Conservation (phyloP, 306 rosid genomes). For the Nissolia schottii region DNA sequence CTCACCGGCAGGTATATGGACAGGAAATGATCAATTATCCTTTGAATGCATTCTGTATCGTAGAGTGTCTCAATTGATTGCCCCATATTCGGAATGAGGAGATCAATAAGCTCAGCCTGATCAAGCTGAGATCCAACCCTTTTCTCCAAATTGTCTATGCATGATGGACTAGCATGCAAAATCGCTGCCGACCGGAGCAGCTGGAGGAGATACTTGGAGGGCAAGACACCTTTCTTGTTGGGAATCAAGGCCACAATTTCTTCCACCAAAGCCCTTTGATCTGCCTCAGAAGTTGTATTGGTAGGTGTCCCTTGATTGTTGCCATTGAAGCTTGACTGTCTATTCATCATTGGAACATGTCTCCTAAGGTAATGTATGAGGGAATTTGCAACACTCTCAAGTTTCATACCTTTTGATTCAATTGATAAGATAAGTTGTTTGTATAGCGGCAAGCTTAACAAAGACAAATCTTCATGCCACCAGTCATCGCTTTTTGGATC, state of each 20-base stretch:
- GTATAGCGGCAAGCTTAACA: slow-evolving; percentile 51
- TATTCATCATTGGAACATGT: slow-evolving; percentile 62
- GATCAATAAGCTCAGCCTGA: slow-evolving; percentile 65
- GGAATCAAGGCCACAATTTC: slow-evolving; percentile 69
- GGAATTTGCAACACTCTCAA: slow-evolving; percentile 56
- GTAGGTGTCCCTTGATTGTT: slow-evolving; percentile 36
- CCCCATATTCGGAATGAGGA: slow-evolving; percentile 75
- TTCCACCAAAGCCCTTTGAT: slow-evolving; percentile 61
- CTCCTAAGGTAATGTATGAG: slow-evolving; percentile 51
- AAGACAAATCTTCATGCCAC: slow-evolving; percentile 81
- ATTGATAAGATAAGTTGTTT: slow-evolving; percentile 55
- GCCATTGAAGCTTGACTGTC: slow-evolving; percentile 56
- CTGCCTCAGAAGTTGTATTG: slow-evolving; percentile 44
- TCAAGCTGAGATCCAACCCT: slow-evolving; percentile 65
- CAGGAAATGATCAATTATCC: slow-evolving; percentile 75
- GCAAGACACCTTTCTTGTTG: slow-evolving; percentile 44
- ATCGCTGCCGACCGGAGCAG: slow-evolving; percentile 63
- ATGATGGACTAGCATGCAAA: slow-evolving; percentile 63
- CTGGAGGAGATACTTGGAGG: slow-evolving; percentile 59
- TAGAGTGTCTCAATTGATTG: slow-evolving; percentile 73
- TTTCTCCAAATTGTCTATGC: slow-evolving; percentile 79
- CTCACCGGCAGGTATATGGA: slow-evolving; percentile 35
- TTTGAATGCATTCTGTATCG: slow-evolving; percentile 71
- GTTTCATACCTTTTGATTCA: slow-evolving; percentile 66
- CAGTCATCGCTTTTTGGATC: too few relatives aligned